These are phyloP conservation scores for Rosa multiflora DNA, from an alignment of 306 rosid species.

Conservation along the genomic window DNA sequence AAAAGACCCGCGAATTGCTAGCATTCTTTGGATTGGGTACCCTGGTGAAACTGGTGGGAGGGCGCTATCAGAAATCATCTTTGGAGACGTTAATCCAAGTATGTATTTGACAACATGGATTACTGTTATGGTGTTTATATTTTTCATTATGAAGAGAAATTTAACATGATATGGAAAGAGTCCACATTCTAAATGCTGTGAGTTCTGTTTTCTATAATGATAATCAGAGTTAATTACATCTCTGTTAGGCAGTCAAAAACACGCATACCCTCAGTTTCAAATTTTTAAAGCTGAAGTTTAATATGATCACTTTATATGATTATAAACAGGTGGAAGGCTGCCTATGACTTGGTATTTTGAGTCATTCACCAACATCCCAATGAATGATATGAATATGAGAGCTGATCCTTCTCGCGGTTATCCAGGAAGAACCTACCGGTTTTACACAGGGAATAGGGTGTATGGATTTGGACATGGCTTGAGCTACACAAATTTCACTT, in stretches of 20 bases:
- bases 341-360: conserved; percentile 92
- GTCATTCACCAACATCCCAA: conserved; percentile 73
- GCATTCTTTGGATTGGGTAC: conserved; percentile 90
- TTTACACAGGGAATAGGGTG: conserved; percentile 66
- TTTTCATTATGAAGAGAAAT: conserved; percentile 4
- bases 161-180: background rate
- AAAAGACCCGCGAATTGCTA: conserved; percentile 48
- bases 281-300: conserved; percentile 15
- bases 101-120: conserved; percentile 26
- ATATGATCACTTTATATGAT: conserved; percentile 21
- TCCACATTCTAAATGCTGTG: background rate
- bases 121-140: background rate
- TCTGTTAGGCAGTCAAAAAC: background rate
- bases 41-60: conserved; percentile 92
- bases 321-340: conserved; percentile 71
- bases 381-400: conserved; percentile 88
- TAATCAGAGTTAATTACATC: background rate
- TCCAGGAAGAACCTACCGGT: conserved; percentile 91
- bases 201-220: background rate
- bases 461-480: conserved; percentile 87
- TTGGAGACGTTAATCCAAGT: conserved; percentile 88
- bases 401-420: conserved; percentile 77
- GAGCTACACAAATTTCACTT: conserved; percentile 68
- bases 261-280: background rate
- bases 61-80: conserved; percentile 85